A percentile compares a stretch with the other conserved stretches of the same genome.
Evolutionary conservation across 1,284 basidiomycete species (phyloP).

Genomic region (Rhodotorula sp.): DNA sequence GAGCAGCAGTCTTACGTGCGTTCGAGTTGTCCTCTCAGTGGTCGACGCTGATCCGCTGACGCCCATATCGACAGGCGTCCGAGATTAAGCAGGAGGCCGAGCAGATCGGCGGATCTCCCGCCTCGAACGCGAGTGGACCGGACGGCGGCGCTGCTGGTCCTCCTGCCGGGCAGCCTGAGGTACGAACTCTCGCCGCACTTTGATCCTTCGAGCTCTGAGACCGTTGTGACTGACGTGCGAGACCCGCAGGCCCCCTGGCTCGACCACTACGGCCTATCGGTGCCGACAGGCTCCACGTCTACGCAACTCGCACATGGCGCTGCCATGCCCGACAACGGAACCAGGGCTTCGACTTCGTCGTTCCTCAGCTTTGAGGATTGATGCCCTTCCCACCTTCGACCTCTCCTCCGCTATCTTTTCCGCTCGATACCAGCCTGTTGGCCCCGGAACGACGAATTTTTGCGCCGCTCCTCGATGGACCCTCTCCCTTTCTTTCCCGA

Average conservation of each 20-base stretch:
- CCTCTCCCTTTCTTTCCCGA: too few relatives aligned
- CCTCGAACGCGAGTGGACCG: background rate
- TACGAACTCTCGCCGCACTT: background rate
- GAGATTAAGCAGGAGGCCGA: too few relatives aligned
- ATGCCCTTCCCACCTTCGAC: background rate
- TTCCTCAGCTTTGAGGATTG: conserved; percentile 2
- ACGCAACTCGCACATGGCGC: too few relatives aligned
- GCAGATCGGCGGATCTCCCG: background rate
- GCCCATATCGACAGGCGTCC: too few relatives aligned
- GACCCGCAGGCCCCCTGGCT: conserved; percentile 15
- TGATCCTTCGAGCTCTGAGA: too few relatives aligned
- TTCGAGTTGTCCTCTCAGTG: too few relatives aligned
- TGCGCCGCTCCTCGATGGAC: too few relatives aligned
- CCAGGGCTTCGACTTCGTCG: background rate
- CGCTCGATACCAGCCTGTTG: too few relatives aligned
- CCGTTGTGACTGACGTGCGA: too few relatives aligned
- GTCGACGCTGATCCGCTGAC: too few relatives aligned
- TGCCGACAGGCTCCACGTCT: background rate
- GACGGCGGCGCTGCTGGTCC: background rate
- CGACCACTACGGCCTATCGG: conserved; percentile 12
- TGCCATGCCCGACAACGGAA: too few relatives aligned
- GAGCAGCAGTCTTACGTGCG: background rate
- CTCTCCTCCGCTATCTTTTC: background rate
- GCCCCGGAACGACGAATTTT: too few relatives aligned
- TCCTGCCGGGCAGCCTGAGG: background rate